Evolutionary conservation across 148 eudicot genomes (phyloP).

Genomic region (Vaccinium macrocarpon): DNA sequence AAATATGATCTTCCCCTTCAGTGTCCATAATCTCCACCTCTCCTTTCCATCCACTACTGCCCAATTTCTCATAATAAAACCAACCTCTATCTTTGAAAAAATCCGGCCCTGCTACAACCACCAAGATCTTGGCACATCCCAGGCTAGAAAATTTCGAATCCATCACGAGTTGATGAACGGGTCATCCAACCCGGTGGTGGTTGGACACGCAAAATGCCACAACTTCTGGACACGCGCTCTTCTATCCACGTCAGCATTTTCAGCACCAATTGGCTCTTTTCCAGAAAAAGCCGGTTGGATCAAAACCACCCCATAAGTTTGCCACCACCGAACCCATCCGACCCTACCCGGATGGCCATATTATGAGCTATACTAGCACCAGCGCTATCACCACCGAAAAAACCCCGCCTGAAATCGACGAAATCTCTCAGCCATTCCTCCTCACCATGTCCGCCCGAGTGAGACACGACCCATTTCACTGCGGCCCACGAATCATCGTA

Average conservation of each 20-base stretch:
- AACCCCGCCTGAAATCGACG: conserved; percentile 29
- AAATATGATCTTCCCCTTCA: conserved; percentile 31
- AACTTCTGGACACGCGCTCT: neutral
- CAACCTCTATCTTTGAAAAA: conserved; percentile 25
- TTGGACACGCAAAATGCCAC: conserved; percentile 6
- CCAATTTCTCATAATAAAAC: conserved; percentile 19
- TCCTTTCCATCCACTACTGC: conserved; percentile 29
- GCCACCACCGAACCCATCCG: neutral
- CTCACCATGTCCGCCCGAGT: conserved; percentile 19
- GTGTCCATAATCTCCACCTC: conserved; percentile 19
- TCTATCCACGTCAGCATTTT: neutral
- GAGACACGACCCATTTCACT: conserved; percentile 45
- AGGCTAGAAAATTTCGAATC: conserved; percentile 16
- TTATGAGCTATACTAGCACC: conserved; percentile 57
- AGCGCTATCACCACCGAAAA: conserved; percentile 47
- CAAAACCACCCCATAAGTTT: conserved; percentile 20
- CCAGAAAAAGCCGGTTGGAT: conserved; percentile 39
- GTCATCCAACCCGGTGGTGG: conserved; percentile 19
- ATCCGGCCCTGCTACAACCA: conserved; percentile 23
- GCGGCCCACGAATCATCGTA: conserved; percentile 53
- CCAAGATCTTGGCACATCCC: conserved; percentile 23
- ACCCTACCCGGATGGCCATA: conserved; percentile 30
- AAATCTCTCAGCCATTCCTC: conserved; percentile 46
- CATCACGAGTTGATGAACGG: conserved; percentile 26
- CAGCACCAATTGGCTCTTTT: conserved; percentile 1